Evolutionary conservation across 2,329 filamentous ascomycete genomes (phyloP).

Genomic region (Phoma sp.): DNA sequence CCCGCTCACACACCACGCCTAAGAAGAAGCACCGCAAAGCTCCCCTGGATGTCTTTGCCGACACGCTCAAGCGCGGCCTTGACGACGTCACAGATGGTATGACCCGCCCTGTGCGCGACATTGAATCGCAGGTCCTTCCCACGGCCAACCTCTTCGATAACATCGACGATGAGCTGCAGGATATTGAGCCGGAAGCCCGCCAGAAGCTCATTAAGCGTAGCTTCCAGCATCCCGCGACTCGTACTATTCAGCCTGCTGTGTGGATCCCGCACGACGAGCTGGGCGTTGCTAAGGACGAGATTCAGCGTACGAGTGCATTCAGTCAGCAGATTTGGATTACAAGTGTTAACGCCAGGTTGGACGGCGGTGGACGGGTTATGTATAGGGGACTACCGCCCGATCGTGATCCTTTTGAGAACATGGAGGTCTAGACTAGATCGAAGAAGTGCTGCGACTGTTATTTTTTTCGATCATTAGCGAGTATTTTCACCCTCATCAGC

Average conservation of each 20-base stretch:
- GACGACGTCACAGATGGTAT: constrained; percentile 42
- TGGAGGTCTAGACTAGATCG: constrained; percentile 35
- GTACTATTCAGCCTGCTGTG: constrained; percentile 82
- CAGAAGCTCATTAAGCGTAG: constrained; percentile 84
- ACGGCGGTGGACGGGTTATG: constrained; percentile 81
- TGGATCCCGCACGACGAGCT: constrained; percentile 94
- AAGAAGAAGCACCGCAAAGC: constrained; percentile 33
- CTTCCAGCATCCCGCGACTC: constrained; percentile 87
- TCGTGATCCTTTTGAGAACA: constrained; percentile 56
- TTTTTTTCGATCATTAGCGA: constrained; percentile 11
- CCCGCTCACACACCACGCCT: constrained; percentile 22
- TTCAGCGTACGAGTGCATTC: constrained; percentile 75
- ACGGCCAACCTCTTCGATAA: constrained; percentile 84
- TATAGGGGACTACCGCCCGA: constrained; percentile 87
- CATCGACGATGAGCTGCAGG: constrained; percentile 91
- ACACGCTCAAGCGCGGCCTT: constrained; percentile 35
- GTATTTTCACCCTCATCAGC: neutral
- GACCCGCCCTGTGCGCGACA: constrained; percentile 41
- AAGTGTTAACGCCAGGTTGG: constrained; percentile 87
- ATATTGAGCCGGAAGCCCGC: constrained; percentile 87
- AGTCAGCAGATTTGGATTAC: constrained; percentile 86
- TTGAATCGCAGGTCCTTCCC: constrained; percentile 60
- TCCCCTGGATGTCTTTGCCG: constrained; percentile 37
- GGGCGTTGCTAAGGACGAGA: constrained; percentile 90
- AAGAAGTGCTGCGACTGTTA: neutral